Percentiles rank a stretch among this genome's conserved stretches.
These are phyloP conservation scores for Phellinidium pouzarii DNA, from an alignment of 1,284 basidiomycete genomes.

Conservation along the genomic window DNA sequence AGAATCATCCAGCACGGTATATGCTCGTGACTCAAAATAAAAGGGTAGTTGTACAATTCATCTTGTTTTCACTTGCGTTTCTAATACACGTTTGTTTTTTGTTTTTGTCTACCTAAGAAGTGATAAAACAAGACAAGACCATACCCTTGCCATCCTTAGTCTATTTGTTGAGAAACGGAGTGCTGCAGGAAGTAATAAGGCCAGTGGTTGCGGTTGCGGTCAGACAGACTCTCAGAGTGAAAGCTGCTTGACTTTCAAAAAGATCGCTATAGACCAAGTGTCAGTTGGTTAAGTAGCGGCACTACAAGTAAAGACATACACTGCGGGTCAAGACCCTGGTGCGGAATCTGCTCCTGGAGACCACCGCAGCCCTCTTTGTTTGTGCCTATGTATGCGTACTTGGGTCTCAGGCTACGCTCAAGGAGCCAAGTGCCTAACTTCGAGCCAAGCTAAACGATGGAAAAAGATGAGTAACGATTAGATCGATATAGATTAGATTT, in stretches of 20 bases:
- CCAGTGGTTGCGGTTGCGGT: neutral
- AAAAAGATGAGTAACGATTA: conserved; percentile 12
- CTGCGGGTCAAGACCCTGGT: conserved; percentile 67
- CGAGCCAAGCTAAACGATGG: conserved; percentile 55
- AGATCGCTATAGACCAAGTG: conserved; percentile 45
- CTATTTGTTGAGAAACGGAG: neutral
- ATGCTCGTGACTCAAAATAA: neutral
- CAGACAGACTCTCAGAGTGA: conserved; percentile 25
- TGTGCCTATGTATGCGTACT: conserved; percentile 75
- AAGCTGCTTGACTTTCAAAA: conserved; percentile 54
- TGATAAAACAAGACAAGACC: neutral
- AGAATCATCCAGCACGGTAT: no score
- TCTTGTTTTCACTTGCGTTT: neutral
- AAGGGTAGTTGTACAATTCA: neutral
- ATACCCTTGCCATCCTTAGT: neutral
- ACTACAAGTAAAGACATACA: conserved; percentile 36
- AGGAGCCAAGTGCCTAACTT: conserved; percentile 80
- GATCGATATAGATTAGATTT: neutral
- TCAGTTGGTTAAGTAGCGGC: neutral
- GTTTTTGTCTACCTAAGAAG: neutral
- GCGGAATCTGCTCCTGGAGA: conserved; percentile 73
- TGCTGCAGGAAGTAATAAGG: neutral
- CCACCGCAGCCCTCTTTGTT: conserved; percentile 80
- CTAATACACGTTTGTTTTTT: neutral
- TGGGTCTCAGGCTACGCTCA: conserved; percentile 72